Evolutionary conservation across 2,329 filamentous ascomycete species (phyloP).

Genomic region (Sphaerulina populicola): DNA sequence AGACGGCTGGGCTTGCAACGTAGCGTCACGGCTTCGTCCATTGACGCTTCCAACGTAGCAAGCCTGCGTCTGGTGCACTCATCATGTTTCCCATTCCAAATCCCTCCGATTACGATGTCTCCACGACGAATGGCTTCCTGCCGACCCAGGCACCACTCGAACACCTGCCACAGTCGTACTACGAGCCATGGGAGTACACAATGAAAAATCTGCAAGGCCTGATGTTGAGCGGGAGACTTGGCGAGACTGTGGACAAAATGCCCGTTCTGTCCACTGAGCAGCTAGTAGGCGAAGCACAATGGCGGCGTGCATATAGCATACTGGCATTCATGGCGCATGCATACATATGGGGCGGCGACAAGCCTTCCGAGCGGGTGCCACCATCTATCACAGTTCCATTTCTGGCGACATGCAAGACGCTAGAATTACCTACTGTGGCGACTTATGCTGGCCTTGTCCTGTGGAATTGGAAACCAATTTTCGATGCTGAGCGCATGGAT

Average conservation of each 20-base stretch:
- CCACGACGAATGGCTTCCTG: conserved; percentile 74
- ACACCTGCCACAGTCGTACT: conserved; percentile 78
- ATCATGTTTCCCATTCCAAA: conserved; percentile 40
- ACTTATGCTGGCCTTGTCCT: conserved; percentile 87
- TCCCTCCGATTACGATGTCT: conserved; percentile 72
- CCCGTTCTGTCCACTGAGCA: conserved; percentile 75
- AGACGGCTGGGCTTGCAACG: conserved; percentile 33
- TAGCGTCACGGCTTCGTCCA: conserved; percentile 21
- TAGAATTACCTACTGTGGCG: conserved; percentile 85
- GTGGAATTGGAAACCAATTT: conserved; percentile 96
- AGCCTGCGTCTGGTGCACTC: conserved; percentile 32
- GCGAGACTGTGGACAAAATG: conserved; percentile 68
- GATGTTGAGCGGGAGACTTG: conserved; percentile 74
- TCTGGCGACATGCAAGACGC: conserved; percentile 57
- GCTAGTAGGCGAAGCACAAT: conserved; percentile 77
- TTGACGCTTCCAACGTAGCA: conserved; percentile 29
- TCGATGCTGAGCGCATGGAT: conserved; percentile 71
- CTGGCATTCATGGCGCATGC: conserved; percentile 73
- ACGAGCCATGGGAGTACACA: conserved; percentile 87
- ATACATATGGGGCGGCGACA: conserved; percentile 81
- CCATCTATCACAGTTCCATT: conserved; percentile 76
- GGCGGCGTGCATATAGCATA: conserved; percentile 76
- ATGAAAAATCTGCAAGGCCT: conserved; percentile 77
- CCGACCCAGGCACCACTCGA: conserved; percentile 72
- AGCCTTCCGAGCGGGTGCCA: conserved; percentile 63